Evolutionary conservation across 768 basidiomycete genomes (phyloP).

Genomic region (Vararia minispora): DNA sequence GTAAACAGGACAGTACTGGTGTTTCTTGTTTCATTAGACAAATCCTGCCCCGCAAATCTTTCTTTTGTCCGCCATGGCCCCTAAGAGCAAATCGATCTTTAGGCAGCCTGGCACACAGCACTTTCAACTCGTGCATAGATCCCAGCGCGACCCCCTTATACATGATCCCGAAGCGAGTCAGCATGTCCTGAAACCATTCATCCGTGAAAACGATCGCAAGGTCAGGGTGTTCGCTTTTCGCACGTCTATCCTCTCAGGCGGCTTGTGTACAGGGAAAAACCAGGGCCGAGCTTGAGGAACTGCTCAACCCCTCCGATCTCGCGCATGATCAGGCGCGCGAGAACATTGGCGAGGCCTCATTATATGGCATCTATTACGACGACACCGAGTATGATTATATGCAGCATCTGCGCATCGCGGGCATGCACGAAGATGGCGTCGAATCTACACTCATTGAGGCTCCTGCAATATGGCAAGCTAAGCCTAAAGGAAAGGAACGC

Average conservation of each 20-base stretch:
- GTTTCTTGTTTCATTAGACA: too few relatives aligned
- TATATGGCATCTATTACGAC: conserved; percentile 90
- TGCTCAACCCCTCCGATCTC: conserved; percentile 37
- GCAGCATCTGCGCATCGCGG: conserved; percentile 83
- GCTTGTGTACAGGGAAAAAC: conserved; percentile 52
- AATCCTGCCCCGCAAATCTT: too few relatives aligned
- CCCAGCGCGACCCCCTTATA: conserved; percentile 90
- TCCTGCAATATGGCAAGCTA: conserved; percentile 31
- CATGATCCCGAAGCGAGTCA: conserved; percentile 84
- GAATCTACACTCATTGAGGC: conserved; percentile 77
- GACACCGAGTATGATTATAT: conserved; percentile 98
- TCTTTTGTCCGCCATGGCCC: too few relatives aligned
- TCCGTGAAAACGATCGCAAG: conserved; percentile 63
- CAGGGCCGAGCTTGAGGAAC: conserved; percentile 64
- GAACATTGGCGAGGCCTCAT: conserved; percentile 77
- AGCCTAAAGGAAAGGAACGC: conserved; percentile 28
- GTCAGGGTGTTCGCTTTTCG: conserved; percentile 20
- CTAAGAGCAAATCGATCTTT: conserved; percentile 84
- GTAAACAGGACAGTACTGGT: too few relatives aligned
- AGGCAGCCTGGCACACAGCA: conserved; percentile 83
- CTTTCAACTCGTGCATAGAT: conserved; percentile 95
- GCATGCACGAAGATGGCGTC: conserved; percentile 66
- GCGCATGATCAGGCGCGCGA: conserved; percentile 31
- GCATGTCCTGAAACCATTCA: conserved; percentile 81
- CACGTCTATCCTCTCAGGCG: conserved; percentile 1